Percentiles rank a stretch among this genome's conserved stretches.
Evolutionary conservation across 805 yeast species (phyloP).

Genomic region (Metschnikowia koreensis): DNA sequence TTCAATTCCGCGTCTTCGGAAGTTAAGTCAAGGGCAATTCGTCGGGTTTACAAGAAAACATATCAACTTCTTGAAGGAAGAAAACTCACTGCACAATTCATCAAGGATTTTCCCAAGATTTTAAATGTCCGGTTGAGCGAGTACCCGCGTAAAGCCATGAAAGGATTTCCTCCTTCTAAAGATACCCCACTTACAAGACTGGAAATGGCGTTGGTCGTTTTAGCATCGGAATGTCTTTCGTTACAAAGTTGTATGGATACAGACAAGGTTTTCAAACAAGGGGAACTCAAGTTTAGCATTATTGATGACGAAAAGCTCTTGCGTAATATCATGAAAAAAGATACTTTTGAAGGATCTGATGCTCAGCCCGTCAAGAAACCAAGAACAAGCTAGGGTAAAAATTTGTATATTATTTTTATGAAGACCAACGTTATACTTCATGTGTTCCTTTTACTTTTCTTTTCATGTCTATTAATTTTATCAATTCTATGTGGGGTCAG

Average conservation of each 20-base stretch:
- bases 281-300: slow-evolving; percentile 32
- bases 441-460: not conserved
- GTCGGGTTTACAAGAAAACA: slow-evolving; percentile 56
- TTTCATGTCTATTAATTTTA: not conserved
- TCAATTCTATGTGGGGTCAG: not conserved
- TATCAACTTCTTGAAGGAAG: slow-evolving; percentile 56
- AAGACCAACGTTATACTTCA: not conserved
- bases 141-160: slow-evolving; percentile 44
- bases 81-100: slow-evolving; percentile 43
- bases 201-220: slow-evolving; percentile 53
- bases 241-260: slow-evolving; percentile 40
- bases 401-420: not conserved
- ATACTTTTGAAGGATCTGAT: slow-evolving; percentile 15
- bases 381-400: slow-evolving; percentile 15
- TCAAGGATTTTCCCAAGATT: slow-evolving; percentile 31
- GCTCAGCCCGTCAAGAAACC: slow-evolving; percentile 22
- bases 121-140: slow-evolving; percentile 37
- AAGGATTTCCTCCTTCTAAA: not conserved
- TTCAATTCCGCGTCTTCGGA: slow-evolving; percentile 27
- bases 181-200: slow-evolving; percentile 18
- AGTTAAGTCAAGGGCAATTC: slow-evolving; percentile 26
- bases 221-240: slow-evolving; percentile 55
- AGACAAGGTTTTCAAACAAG: slow-evolving; percentile 24
- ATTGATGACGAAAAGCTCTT: slow-evolving; percentile 61
- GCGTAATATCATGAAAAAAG: slow-evolving; percentile 56